These are phyloP conservation scores for Silene uniflora DNA, from an alignment of 148 eudicot genomes.

Conservation along the genomic window DNA sequence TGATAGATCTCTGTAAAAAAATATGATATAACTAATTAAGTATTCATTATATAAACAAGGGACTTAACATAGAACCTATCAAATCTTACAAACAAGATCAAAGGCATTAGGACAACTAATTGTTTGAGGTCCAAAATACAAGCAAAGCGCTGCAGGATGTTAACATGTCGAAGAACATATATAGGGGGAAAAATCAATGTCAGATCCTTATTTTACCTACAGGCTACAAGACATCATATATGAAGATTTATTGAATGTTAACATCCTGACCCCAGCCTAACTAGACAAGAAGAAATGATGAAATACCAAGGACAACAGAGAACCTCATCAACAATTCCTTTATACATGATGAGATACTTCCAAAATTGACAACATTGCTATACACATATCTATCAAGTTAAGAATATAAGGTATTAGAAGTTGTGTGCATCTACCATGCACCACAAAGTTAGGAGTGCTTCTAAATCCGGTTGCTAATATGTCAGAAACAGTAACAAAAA, in stretches of 20 bases:
- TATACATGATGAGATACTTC: too few relatives aligned
- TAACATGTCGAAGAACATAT: not conserved
- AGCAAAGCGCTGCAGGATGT: not conserved
- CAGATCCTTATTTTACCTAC: conserved; percentile 2
- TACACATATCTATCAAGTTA: too few relatives aligned
- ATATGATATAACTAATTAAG: conserved; percentile 2
- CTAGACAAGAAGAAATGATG: too few relatives aligned
- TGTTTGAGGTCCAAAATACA: conserved; percentile 3
- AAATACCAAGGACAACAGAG: too few relatives aligned
- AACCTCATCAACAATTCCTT: too few relatives aligned
- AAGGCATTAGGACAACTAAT: not conserved
- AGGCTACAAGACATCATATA: not conserved
- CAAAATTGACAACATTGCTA: too few relatives aligned
- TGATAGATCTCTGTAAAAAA: conserved; percentile 60
- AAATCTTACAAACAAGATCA: conserved; percentile 1
- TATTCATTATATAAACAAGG: not conserved
- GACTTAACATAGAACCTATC: not conserved
- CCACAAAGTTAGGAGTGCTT: too few relatives aligned
- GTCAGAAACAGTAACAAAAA: too few relatives aligned
- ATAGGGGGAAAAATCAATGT: not conserved
- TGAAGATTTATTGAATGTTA: not conserved
- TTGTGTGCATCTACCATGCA: too few relatives aligned
- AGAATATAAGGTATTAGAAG: too few relatives aligned
- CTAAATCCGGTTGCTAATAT: too few relatives aligned
- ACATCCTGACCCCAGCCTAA: not conserved